These are phyloP conservation scores for Cryptococcus floricola DNA, from an alignment of 1,284 basidiomycete genomes.

Conservation along the genomic window DNA sequence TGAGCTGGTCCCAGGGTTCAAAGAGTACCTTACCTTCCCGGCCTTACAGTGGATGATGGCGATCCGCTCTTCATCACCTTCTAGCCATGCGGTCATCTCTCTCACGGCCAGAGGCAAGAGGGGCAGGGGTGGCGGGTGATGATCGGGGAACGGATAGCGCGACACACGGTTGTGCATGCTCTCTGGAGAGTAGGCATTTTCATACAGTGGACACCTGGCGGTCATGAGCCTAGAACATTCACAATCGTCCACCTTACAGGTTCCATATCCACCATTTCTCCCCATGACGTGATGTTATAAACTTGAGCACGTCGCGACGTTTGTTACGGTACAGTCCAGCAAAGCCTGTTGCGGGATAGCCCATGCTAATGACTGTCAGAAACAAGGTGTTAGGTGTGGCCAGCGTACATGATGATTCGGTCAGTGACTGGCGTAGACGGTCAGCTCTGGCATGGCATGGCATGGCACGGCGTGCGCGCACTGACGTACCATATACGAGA, in stretches of 20 bases:
- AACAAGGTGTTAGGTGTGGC: not conserved
- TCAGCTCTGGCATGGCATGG: constrained; percentile 4
- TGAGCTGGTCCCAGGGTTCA: not conserved
- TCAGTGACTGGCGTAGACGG: constrained; percentile 30
- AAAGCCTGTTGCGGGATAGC: constrained; percentile 78
- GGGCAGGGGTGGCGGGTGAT: constrained; percentile 79
- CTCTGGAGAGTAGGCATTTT: constrained; percentile 52
- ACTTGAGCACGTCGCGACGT: constrained; percentile 69
- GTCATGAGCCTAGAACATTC: not conserved
- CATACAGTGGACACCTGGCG: constrained; percentile 59
- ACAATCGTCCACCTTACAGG: constrained; percentile 49
- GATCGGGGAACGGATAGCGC: constrained; percentile 82
- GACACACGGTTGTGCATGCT: constrained; percentile 60
- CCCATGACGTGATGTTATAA: constrained; percentile 69
- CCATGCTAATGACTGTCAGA: constrained; percentile 37
- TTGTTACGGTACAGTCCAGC: constrained; percentile 78
- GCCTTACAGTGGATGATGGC: constrained; percentile 88
- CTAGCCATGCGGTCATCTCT: constrained; percentile 75
- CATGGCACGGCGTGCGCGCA: not conserved
- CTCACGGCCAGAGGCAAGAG: constrained; percentile 70
- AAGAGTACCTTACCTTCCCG: constrained; percentile 35
- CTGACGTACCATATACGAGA: constrained; percentile 68
- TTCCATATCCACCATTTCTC: constrained; percentile 83
- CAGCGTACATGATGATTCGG: constrained; percentile 61
- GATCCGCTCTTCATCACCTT: constrained; percentile 63